These are phyloP conservation scores for Hypoxylon sp. DNA, from an alignment of 2,329 filamentous ascomycete genomes.

Conservation along the genomic window DNA sequence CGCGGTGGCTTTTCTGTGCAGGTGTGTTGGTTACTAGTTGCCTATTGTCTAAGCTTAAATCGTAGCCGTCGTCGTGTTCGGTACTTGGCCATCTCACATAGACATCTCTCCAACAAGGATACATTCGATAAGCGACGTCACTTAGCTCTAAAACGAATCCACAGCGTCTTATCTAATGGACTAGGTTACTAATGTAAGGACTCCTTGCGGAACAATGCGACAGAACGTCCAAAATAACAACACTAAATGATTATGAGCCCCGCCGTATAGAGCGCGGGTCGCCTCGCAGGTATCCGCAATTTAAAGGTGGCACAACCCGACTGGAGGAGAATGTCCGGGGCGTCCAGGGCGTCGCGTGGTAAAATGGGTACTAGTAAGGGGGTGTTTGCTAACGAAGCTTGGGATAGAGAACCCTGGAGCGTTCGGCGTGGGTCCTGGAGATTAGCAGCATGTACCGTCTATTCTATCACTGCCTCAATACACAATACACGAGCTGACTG, in stretches of 20 bases:
- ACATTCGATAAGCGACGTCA: neutral
- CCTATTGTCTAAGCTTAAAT: neutral
- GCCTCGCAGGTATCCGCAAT: constrained; percentile 12
- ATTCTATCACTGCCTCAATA: neutral
- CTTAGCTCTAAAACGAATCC: neutral
- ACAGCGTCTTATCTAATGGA: neutral
- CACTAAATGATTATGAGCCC: neutral
- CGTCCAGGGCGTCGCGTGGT: constrained; percentile 26
- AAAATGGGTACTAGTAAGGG: constrained; percentile 1
- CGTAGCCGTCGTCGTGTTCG: neutral
- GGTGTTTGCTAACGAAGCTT: constrained; percentile 7
- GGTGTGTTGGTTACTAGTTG: neutral
- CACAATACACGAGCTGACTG: neutral
- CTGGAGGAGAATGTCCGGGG: constrained; percentile 17
- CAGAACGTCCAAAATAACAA: neutral
- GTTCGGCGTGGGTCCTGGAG: neutral
- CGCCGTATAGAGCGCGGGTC: constrained; percentile 1
- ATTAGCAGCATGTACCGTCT: neutral
- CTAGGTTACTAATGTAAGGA: neutral
- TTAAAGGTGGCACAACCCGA: constrained; percentile 9
- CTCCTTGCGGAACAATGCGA: neutral
- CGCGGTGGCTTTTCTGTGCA: neutral
- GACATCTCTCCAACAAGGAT: neutral
- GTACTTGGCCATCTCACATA: neutral
- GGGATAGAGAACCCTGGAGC: constrained; percentile 2